These are phyloP conservation scores for Aspergillus ellipticus DNA, from an alignment of 495 filamentous ascomycete genomes.

Conservation along the genomic window DNA sequence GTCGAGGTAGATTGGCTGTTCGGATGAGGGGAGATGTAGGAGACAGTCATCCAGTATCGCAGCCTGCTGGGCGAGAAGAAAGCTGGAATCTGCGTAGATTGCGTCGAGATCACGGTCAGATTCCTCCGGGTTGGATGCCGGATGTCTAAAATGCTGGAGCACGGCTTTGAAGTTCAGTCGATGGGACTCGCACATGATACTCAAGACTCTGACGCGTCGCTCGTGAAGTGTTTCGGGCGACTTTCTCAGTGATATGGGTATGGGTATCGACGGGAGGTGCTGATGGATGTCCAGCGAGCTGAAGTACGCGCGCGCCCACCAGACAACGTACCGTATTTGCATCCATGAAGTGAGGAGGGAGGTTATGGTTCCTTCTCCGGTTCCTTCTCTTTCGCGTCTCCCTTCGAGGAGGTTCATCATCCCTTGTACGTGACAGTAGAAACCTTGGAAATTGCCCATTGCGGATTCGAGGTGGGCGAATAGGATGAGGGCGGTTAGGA, in stretches of 20 bases:
- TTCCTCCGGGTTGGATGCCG: neutral
- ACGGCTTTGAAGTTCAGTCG: conserved; percentile 17
- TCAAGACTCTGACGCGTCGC: conserved; percentile 18
- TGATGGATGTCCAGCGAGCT: conserved; percentile 18
- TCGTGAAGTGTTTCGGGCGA: conserved; percentile 10
- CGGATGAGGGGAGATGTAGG: conserved; percentile 14
- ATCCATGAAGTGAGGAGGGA: conserved; percentile 24
- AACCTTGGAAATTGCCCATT: conserved; percentile 29
- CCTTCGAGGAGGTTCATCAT: conserved; percentile 5
- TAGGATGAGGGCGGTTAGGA: conserved; percentile 15
- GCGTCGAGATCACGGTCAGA: neutral
- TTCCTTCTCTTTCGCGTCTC: neutral
- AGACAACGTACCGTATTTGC: conserved; percentile 20
- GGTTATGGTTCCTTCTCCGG: neutral
- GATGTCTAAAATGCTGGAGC: conserved; percentile 16
- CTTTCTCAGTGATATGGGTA: conserved; percentile 9
- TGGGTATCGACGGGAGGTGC: conserved; percentile 7
- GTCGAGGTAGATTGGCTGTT: conserved; percentile 14
- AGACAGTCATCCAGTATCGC: conserved; percentile 21
- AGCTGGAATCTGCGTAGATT: neutral
- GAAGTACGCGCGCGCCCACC: conserved; percentile 30
- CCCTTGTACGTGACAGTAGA: conserved; percentile 24
- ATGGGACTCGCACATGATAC: conserved; percentile 32
- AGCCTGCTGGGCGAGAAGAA: conserved; percentile 8
- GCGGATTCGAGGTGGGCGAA: conserved; percentile 29